These are phyloP conservation scores for Uromyces viciae-fabae DNA, from an alignment of 1,284 basidiomycete genomes.

Conservation along the genomic window DNA sequence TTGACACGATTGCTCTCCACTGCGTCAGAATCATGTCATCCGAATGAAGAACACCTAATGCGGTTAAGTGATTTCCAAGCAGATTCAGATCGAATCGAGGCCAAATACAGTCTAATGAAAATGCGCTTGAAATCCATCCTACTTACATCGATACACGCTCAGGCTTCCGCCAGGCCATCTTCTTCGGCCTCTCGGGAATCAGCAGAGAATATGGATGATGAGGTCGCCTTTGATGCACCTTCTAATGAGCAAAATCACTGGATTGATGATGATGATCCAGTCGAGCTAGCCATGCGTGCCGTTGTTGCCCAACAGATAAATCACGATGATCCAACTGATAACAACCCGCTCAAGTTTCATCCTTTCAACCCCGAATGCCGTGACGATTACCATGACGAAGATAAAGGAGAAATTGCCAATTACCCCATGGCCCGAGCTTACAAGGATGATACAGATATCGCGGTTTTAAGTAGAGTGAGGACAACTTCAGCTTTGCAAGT, in stretches of 20 bases:
- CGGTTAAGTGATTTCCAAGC: conserved; percentile 77
- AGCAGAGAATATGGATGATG: not conserved
- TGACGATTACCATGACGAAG: conserved; percentile 22
- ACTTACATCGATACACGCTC: too few relatives aligned
- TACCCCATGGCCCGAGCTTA: not conserved
- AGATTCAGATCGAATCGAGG: conserved; percentile 67
- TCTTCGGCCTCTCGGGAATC: not conserved
- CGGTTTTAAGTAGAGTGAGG: not conserved
- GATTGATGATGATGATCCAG: conserved; percentile 36
- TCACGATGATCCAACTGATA: conserved; percentile 1
- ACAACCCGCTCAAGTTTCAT: not conserved
- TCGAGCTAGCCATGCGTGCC: conserved; percentile 39
- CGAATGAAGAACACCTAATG: conserved; percentile 92
- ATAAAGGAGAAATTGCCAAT: conserved; percentile 19
- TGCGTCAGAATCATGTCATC: conserved; percentile 62
- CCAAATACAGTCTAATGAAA: too few relatives aligned
- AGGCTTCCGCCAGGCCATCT: not conserved
- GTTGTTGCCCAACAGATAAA: conserved; percentile 39
- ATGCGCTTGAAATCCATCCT: too few relatives aligned
- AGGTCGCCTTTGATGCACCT: not conserved
- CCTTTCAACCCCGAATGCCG: not conserved
- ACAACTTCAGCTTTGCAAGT: not conserved
- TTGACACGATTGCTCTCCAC: conserved; percentile 34
- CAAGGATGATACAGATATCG: not conserved
- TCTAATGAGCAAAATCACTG: not conserved